Evolutionary conservation across 768 basidiomycete genomes (phyloP), one percentile per base, ranked within the genome.

Genomic region (Filobasidium wieringae): DNA sequence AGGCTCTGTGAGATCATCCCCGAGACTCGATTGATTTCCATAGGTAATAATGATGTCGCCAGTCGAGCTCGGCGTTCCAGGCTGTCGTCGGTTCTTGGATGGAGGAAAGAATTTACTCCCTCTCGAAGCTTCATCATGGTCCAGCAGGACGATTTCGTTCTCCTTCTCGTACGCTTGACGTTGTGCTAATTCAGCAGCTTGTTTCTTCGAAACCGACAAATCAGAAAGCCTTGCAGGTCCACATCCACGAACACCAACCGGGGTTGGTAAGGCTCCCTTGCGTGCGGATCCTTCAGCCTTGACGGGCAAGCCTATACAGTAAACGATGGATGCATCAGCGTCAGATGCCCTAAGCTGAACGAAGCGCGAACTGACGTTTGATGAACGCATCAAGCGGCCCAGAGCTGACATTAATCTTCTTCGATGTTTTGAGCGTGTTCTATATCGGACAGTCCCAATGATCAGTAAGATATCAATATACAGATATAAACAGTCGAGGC

Each of bases 351-450:
- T 24, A 39, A 11, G 11, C 2, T 1, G 14, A 39, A 14, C 24
- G 15, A 22, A n/a, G 33, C 17, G 12, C 43, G 27, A 43, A 59
- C 70, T 64, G 37, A 71, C 72, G 65, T 7, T 63, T 63, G 43
- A 73, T 53, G 57, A 70, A 73, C 1, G 68, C 66, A 51, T 73
- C 72, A 57, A 73, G 41, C 26, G 70, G 62, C 27, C 65, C 66
- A 31, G 56, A 31, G n/a, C n/a, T n/a, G 14, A 33, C 49, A 32
- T 66, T 68, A n/a, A 39, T 33, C 32, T 63, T 66, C 14, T 62
- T 60, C 30, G 60, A 64, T 7, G 64, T 64, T 4, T 32, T 55
- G n/a, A 71, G 56, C 7, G 52, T 17, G 27, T 51, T 51, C 12
- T 19, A 11, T 27, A 29, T 27, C 43, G 24, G 22, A n/a, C n/a